Percentiles rank a stretch among this genome's conserved stretches.
These are phyloP conservation scores for Tricholoma sp. DNA, from an alignment of 768 basidiomycete species.

Conservation along the genomic window DNA sequence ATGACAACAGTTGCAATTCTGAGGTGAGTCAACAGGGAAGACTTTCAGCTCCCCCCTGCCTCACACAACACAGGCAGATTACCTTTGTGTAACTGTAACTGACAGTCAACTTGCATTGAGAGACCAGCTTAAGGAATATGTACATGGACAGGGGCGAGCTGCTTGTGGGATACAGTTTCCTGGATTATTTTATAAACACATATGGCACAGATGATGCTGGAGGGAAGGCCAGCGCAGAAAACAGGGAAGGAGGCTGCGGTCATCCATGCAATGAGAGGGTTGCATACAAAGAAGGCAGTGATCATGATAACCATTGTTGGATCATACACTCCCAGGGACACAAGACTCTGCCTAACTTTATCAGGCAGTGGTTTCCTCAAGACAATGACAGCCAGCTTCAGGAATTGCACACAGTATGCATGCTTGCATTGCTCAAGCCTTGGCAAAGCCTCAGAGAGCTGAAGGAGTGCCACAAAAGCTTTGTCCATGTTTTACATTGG, in stretches of 20 bases:
- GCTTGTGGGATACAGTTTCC: conserved; percentile 5
- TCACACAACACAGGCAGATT: not conserved
- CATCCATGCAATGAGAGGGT: not conserved
- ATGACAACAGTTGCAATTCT: not conserved
- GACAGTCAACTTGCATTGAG: conserved; percentile 3
- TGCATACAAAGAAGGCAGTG: not conserved
- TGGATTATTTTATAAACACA: conserved; percentile 12
- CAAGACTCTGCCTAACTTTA: conserved; percentile 27
- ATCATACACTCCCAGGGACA: conserved; percentile 4
- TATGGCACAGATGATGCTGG: conserved; percentile 4
- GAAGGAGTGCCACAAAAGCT: conserved; percentile 1
- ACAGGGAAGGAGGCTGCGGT: too few species aligned
- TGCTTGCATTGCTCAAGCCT: conserved; percentile 30
- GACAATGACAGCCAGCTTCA: conserved; percentile 10
- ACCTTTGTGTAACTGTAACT: not conserved
- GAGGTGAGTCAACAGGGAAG: not conserved
- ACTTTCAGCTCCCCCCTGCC: too few species aligned
- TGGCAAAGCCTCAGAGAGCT: conserved; percentile 26
- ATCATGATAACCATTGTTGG: not conserved
- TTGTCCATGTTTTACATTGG: too few species aligned
- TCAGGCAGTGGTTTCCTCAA: conserved; percentile 27
- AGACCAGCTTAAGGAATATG: conserved; percentile 20
- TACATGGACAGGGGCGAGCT: conserved; percentile 9
- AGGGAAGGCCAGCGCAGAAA: not conserved
- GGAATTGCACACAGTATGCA: conserved; percentile 24